Evolutionary conservation across 306 rosid species (phyloP).

Genomic region (Rosa rugosa): DNA sequence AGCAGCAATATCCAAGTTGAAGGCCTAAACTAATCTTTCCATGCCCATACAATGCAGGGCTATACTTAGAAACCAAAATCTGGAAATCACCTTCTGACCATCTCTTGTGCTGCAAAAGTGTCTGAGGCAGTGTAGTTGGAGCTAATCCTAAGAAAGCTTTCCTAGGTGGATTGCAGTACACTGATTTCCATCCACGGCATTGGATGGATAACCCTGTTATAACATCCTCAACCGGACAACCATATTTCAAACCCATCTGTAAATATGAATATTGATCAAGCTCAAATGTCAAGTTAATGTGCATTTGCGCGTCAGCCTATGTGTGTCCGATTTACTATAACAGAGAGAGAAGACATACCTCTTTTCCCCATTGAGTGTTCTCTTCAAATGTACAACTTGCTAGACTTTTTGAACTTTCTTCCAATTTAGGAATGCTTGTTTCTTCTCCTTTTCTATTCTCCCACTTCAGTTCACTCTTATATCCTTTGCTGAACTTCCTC

Average conservation of each 20-base stretch:
- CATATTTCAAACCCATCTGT: slow-evolving; percentile 74
- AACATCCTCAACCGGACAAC: slow-evolving; percentile 80
- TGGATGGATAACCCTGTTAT: slow-evolving; percentile 73
- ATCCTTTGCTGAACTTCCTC: slow-evolving; percentile 39
- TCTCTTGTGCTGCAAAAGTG: slow-evolving; percentile 75
- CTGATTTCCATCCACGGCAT: slow-evolving; percentile 71
- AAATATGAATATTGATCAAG: slow-evolving; percentile 1
- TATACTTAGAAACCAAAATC: slow-evolving; percentile 54
- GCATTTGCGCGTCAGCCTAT: background rate
- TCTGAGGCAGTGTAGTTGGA: slow-evolving; percentile 49
- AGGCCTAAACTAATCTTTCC: slow-evolving; percentile 61
- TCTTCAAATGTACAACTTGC: slow-evolving; percentile 66
- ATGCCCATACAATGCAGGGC: slow-evolving; percentile 54
- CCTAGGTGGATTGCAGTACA: slow-evolving; percentile 60
- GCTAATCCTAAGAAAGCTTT: slow-evolving; percentile 70
- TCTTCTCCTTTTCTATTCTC: slow-evolving; percentile 24
- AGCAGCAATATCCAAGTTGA: slow-evolving; percentile 54
- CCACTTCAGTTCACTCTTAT: slow-evolving; percentile 34
- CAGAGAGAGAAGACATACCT: slow-evolving; percentile 34
- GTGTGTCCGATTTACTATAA: background rate
- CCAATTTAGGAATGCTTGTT: slow-evolving; percentile 32
- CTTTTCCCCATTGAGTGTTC: slow-evolving; percentile 80
- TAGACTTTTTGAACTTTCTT: slow-evolving; percentile 52
- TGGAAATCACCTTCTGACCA: slow-evolving; percentile 83
- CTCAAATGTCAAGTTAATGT: background rate